These are phyloP conservation scores for Sphagnum magellanicum DNA, from an alignment of 228 moss, liverwort and hornwort genomes.

Conservation along the genomic window DNA sequence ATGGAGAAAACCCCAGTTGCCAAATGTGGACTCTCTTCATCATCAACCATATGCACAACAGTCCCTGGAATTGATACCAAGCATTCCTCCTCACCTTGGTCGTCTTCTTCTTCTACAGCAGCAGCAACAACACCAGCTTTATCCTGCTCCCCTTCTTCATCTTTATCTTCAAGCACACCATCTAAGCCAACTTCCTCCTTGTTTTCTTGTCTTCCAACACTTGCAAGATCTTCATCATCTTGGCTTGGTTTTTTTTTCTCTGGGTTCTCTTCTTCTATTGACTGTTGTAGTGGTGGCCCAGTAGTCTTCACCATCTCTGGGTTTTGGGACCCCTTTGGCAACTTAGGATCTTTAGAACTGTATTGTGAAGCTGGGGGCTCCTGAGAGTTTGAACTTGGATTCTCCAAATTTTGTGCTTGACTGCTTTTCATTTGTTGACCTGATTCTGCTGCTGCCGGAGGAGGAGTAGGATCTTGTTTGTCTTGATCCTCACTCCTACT, in stretches of 20 bases:
- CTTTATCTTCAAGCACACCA: too few relatives aligned
- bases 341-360: background rate
- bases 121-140: too few relatives aligned
- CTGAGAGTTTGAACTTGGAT: conserved; percentile 19
- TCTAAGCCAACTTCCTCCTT: background rate
- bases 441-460: conserved; percentile 28
- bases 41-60: conserved; percentile 75
- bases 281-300: conserved; percentile 8
- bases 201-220: conserved; percentile 20
- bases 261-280: conserved; percentile 4
- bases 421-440: conserved; percentile 80
- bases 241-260: background rate
- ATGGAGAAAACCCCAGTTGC: conserved; percentile 66
- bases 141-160: too few relatives aligned
- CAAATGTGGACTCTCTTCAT: conserved; percentile 68
- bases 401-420: conserved; percentile 22
- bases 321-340: background rate
- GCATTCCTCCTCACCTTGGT: conserved; percentile 28
- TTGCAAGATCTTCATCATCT: conserved; percentile 23
- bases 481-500: conserved; percentile 16
- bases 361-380: conserved; percentile 5
- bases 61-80: conserved; percentile 68
- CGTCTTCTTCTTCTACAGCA: too few relatives aligned
- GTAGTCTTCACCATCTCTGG: background rate
- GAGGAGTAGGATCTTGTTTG: conserved; percentile 22